These are phyloP conservation scores for Populus ilicifolia DNA, from an alignment of 345 rosid species.

Conservation along the genomic window DNA sequence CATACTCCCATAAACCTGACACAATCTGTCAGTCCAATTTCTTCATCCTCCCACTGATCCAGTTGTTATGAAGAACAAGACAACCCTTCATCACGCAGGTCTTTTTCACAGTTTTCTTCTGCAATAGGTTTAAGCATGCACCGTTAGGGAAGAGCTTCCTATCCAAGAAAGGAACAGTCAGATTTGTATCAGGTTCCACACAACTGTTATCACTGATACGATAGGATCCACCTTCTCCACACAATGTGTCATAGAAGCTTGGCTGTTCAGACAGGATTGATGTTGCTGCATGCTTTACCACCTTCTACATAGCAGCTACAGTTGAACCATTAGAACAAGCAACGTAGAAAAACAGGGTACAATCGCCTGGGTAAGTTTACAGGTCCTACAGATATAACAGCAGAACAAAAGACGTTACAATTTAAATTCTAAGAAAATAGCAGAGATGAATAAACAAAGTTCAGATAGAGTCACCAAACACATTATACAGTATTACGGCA, in stretches of 20 bases:
- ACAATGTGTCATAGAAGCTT: conserved; percentile 82
- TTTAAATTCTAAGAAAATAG: neutral
- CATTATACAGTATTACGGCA: neutral
- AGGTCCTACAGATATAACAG: conserved; percentile 45
- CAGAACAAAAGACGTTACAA: neutral
- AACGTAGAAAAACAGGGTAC: conserved; percentile 86
- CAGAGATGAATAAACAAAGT: neutral
- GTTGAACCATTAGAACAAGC: conserved; percentile 55
- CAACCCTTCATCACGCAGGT: conserved; percentile 59
- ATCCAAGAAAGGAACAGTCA: conserved; percentile 67
- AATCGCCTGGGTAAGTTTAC: conserved; percentile 83
- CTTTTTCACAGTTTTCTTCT: conserved; percentile 46
- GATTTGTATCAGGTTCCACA: conserved; percentile 63
- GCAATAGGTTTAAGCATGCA: conserved; percentile 74
- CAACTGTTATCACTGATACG: conserved; percentile 56
- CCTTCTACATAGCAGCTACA: conserved; percentile 75
- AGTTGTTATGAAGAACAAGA: conserved; percentile 72
- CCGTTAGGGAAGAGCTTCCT: conserved; percentile 88
- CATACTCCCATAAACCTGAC: conserved; percentile 81
- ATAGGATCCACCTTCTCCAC: conserved; percentile 74
- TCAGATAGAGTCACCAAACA: neutral
- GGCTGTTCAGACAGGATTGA: conserved; percentile 88
- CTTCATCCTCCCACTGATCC: conserved; percentile 81
- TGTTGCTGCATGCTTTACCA: conserved; percentile 76
- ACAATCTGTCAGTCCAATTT: conserved; percentile 73